Percentiles rank a stretch among this genome's conserved stretches.
These are phyloP conservation scores for Ganoderma meredithae DNA, from an alignment of 1,284 basidiomycete species.

Conservation along the genomic window DNA sequence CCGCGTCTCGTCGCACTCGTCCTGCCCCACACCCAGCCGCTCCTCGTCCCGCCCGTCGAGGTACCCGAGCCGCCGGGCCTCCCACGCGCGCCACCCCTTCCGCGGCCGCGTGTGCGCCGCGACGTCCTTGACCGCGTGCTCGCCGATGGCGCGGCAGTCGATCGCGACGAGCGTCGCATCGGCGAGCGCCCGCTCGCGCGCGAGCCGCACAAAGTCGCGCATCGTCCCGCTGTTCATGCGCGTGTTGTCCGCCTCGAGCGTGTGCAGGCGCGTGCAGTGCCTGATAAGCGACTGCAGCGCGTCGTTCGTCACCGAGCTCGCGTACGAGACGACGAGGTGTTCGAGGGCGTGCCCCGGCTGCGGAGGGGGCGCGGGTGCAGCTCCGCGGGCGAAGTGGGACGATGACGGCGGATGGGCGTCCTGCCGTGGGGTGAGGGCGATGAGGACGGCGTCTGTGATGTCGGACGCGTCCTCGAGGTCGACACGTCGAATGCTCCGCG, in stretches of 20 bases:
- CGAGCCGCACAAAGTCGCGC: conserved; percentile 70
- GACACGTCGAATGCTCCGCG: conserved; percentile 74
- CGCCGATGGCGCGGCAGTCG: conserved; percentile 79
- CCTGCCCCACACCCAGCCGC: conserved; percentile 63
- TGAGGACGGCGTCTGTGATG: conserved; percentile 78
- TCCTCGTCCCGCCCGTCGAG: conserved; percentile 74
- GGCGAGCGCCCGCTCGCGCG: conserved; percentile 53
- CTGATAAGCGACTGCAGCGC: conserved; percentile 71
- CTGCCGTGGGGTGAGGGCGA: conserved; percentile 63
- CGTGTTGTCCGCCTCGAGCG: conserved; percentile 85
- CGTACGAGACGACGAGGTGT: conserved; percentile 78
- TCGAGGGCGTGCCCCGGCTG: conserved; percentile 72
- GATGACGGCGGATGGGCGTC: neutral
- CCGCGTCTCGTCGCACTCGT: conserved; percentile 76
- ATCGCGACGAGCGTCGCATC: conserved; percentile 71
- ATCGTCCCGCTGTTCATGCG: conserved; percentile 68
- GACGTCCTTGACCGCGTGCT: conserved; percentile 68
- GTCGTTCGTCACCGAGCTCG: conserved; percentile 66
- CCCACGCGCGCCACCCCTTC: conserved; percentile 74
- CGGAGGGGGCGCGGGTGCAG: conserved; percentile 23
- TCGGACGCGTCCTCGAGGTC: conserved; percentile 87
- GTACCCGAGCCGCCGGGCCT: conserved; percentile 68
- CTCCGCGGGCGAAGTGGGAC: neutral
- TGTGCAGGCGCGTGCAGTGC: conserved; percentile 64
- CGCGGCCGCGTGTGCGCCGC: conserved; percentile 66